These are phyloP conservation scores for Warburgia ugandensis DNA, from an alignment of 164 flowering plant species.

Conservation along the genomic window DNA sequence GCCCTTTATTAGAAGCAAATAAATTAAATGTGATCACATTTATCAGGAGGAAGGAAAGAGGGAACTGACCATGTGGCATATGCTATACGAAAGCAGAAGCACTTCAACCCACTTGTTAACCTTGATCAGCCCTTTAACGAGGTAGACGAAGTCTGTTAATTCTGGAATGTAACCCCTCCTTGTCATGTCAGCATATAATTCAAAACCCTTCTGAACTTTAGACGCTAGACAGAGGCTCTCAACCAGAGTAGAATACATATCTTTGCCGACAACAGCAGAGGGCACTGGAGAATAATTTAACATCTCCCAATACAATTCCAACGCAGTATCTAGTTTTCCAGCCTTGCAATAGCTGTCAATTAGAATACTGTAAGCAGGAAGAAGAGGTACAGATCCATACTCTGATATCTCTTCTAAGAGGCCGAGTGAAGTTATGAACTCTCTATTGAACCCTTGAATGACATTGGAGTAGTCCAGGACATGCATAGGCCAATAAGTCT, in stretches of 20 bases:
- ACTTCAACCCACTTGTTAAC: conserved; percentile 68
- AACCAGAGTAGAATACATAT: conserved; percentile 40
- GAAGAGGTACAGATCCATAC: conserved; percentile 35
- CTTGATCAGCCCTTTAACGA: conserved; percentile 55
- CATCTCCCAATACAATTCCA: conserved; percentile 61
- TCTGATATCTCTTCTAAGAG: conserved; percentile 53
- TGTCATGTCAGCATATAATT: conserved; percentile 57
- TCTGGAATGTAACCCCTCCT: conserved; percentile 53
- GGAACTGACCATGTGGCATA: conserved; percentile 43
- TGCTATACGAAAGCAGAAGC: conserved; percentile 52
- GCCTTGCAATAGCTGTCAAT: conserved; percentile 70
- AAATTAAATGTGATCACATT: not conserved
- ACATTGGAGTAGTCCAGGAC: conserved; percentile 53
- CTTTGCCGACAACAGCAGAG: conserved; percentile 16
- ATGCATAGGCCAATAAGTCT: conserved; percentile 80
- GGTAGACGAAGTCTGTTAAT: conserved; percentile 34
- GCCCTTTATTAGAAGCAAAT: conserved; percentile 9
- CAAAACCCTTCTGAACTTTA: conserved; percentile 64
- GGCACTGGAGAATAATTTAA: conserved; percentile 22
- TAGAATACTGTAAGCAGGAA: conserved; percentile 54
- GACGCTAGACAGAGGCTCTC: conserved; percentile 46
- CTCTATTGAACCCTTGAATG: conserved; percentile 74
- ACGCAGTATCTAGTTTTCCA: conserved; percentile 59
- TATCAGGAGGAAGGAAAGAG: not conserved
- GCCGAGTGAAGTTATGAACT: conserved; percentile 60